These are phyloP conservation scores for Apiospora phragmitis DNA, from an alignment of 2,329 filamentous ascomycete genomes.

Conservation along the genomic window DNA sequence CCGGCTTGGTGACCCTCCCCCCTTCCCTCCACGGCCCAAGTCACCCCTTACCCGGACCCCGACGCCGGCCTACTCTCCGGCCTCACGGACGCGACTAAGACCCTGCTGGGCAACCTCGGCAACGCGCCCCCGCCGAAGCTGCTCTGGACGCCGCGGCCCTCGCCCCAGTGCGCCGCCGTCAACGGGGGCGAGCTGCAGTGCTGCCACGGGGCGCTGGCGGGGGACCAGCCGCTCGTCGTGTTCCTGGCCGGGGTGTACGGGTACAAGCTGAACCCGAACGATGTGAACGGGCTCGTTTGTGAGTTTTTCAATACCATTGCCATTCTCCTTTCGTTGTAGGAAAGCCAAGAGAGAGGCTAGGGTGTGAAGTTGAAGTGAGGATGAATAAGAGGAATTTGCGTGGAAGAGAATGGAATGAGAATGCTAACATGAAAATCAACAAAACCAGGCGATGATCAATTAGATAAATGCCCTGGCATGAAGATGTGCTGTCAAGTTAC, in stretches of 20 bases:
- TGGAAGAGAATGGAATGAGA: neutral
- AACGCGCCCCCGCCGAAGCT: constrained; percentile 26
- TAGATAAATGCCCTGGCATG: constrained; percentile 28
- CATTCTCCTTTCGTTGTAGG: neutral
- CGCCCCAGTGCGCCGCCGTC: constrained; percentile 28
- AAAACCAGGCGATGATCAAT: constrained; percentile 23
- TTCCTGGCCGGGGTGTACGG: constrained; percentile 30
- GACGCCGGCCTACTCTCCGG: constrained; percentile 14
- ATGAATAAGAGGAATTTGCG: too few species aligned
- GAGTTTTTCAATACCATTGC: constrained; percentile 13
- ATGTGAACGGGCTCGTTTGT: constrained; percentile 33
- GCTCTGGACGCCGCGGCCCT: constrained; percentile 25
- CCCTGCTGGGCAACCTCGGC: constrained; percentile 24
- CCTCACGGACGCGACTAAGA: constrained; percentile 2
- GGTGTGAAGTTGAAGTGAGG: too few species aligned
- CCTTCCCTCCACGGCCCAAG: neutral
- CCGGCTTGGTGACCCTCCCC: too few species aligned
- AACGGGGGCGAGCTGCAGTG: constrained; percentile 31
- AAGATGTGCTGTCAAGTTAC: constrained; percentile 34
- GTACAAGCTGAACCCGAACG: constrained; percentile 30
- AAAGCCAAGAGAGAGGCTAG: too few species aligned
- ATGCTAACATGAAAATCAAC: neutral
- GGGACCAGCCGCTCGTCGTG: constrained; percentile 29
- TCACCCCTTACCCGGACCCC: constrained; percentile 10
- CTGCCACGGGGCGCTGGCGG: constrained; percentile 28